These are phyloP conservation scores for Canariomyces notabilis DNA, from an alignment of 2,329 filamentous ascomycete species.

Conservation along the genomic window DNA sequence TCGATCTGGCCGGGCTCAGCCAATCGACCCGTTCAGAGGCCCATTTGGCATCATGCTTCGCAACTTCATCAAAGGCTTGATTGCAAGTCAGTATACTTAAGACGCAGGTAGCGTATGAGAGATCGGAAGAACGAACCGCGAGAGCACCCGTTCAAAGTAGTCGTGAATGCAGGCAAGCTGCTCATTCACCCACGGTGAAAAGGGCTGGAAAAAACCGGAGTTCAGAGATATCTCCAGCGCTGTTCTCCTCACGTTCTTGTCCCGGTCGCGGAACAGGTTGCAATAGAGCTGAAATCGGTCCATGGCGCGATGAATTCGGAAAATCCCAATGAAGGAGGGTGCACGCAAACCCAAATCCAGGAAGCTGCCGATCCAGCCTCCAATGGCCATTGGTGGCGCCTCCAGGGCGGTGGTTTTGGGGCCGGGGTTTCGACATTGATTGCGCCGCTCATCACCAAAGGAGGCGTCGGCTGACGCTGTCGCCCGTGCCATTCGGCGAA, in stretches of 20 bases:
- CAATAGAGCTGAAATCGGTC: conserved; percentile 1
- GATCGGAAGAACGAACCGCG: background rate
- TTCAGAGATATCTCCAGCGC: background rate
- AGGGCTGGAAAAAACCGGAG: background rate
- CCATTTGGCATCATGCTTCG: conserved; percentile 1
- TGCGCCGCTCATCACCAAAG: too few species aligned
- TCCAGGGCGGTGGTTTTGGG: too few species aligned
- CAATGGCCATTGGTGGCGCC: too few species aligned
- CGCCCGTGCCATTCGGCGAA: too few species aligned
- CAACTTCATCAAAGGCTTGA: conserved; percentile 4
- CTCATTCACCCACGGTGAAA: conserved; percentile 3
- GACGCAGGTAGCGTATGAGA: too few species aligned
- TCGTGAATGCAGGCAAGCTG: conserved; percentile 3
- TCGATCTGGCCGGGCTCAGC: background rate
- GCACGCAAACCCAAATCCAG: too few species aligned
- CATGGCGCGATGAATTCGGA: conserved; percentile 1
- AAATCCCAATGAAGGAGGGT: too few species aligned
- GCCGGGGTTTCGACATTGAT: too few species aligned
- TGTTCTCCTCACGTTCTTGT: too few species aligned
- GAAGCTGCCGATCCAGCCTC: too few species aligned
- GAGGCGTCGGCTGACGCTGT: too few species aligned
- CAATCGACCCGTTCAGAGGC: background rate
- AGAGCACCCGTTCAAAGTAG: conserved; percentile 4
- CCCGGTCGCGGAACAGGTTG: background rate
- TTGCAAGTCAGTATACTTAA: too few species aligned